Percentiles rank a stretch among this genome's conserved stretches.
Evolutionary conservation across 768 basidiomycete species (phyloP).

Genomic region (Goffeauzyma gilvescens): DNA sequence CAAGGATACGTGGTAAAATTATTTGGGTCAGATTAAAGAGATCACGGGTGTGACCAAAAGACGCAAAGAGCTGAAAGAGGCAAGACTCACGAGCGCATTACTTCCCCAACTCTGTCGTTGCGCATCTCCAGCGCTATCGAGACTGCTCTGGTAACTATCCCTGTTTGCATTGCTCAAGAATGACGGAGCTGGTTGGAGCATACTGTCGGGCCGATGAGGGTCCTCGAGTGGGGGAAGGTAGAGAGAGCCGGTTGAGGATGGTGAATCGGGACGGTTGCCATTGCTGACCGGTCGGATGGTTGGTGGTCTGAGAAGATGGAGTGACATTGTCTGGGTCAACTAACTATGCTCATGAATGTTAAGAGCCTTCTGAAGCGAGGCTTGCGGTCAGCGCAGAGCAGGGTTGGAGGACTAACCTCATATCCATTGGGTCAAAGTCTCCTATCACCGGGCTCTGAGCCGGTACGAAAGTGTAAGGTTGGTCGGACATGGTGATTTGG

Average conservation of each 20-base stretch:
- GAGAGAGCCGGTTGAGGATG: background rate
- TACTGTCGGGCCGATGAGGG: background rate
- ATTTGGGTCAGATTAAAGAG: too few relatives aligned
- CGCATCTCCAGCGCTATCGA: background rate
- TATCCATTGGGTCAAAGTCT: too few relatives aligned
- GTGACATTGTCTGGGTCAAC: too few relatives aligned
- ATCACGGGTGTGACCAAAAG: too few relatives aligned
- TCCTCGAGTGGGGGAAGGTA: background rate
- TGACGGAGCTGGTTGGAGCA: slow-evolving; percentile 5
- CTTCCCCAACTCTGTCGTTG: slow-evolving; percentile 6
- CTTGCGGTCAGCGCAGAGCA: background rate
- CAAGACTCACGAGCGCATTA: slow-evolving; percentile 4
- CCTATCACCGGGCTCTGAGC: too few relatives aligned
- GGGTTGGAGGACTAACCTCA: background rate
- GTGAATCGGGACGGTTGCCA: background rate
- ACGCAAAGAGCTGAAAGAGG: background rate
- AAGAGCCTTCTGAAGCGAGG: too few relatives aligned
- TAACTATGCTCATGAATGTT: too few relatives aligned
- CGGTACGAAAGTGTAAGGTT: too few relatives aligned
- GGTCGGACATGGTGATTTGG: too few relatives aligned
- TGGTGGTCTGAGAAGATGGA: too few relatives aligned
- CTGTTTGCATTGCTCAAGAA: slow-evolving; percentile 2
- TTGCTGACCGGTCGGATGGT: background rate
- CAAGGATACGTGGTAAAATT: too few relatives aligned
- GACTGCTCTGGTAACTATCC: slow-evolving; percentile 2